Percentiles rank a stretch among this genome's conserved stretches.
Conservation (phyloP, 129 eudicot species). For the Gnaphalium uliginosum region DNA sequence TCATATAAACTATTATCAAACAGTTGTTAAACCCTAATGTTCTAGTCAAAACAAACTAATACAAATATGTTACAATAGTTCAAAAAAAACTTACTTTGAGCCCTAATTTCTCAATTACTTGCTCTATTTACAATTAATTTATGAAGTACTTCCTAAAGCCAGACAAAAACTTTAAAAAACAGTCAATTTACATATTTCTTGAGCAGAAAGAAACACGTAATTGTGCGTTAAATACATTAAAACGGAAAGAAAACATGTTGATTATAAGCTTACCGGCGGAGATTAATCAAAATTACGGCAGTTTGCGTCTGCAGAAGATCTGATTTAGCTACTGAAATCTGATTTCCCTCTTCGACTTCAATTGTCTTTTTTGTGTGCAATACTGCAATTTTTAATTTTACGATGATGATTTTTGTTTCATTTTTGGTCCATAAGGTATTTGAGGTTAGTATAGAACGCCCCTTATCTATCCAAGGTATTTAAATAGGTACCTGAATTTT, state of each 20-base stretch:
- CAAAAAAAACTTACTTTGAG: background rate
- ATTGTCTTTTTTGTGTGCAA: background rate
- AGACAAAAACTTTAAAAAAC: background rate
- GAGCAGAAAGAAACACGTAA: conserved; percentile 39
- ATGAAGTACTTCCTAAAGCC: background rate
- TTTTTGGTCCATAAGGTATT: conserved; percentile 20
- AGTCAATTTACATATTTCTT: conserved; percentile 24
- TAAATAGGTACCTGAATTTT: conserved; percentile 8
- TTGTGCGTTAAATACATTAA: conserved; percentile 5
- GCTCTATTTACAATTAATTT: background rate
- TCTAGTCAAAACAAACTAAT: background rate
- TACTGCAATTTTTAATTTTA: background rate
- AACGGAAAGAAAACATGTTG: conserved; percentile 24
- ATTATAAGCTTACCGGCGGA: background rate
- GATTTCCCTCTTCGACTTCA: background rate
- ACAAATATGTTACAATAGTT: background rate
- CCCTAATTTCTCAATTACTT: conserved; percentile 1
- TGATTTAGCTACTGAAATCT: conserved; percentile 18
- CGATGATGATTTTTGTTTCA: conserved; percentile 19
- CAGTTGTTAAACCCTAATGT: background rate
- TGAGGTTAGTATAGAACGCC: background rate
- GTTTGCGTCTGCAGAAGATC: conserved; percentile 21
- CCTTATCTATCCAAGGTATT: background rate
- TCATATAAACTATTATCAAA: background rate
- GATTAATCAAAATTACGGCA: conserved; percentile 1